Conservation (phyloP, 345 rosid species). For the Dimocarpus longan region DNA sequence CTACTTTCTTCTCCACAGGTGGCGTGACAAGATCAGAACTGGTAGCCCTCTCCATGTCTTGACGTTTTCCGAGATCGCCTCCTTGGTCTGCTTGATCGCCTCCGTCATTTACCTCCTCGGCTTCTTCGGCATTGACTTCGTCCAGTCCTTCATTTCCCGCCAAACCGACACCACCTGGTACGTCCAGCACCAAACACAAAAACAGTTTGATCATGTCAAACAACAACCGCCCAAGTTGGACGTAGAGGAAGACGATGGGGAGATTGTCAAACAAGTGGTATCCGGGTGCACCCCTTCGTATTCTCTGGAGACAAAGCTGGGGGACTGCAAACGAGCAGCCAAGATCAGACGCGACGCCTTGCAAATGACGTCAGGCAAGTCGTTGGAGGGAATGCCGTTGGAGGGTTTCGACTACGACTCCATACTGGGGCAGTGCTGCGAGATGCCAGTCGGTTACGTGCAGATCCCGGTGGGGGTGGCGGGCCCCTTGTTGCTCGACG, state of each 20-base stretch:
- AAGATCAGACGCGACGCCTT: conserved; percentile 45
- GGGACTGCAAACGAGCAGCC: conserved; percentile 48
- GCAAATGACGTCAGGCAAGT: conserved; percentile 43
- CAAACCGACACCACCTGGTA: conserved; percentile 19
- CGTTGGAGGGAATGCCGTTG: conserved; percentile 45
- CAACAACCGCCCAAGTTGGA: background rate
- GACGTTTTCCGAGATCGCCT: conserved; percentile 40
- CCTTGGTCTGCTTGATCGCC: conserved; percentile 34
- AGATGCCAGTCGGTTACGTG: conserved; percentile 58
- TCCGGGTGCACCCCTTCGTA: conserved; percentile 39
- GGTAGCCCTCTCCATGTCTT: conserved; percentile 41
- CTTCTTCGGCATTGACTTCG: conserved; percentile 34
- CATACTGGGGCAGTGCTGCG: conserved; percentile 59
- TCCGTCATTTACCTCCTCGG: conserved; percentile 41
- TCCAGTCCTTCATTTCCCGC: conserved; percentile 27
- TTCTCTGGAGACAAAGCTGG: conserved; percentile 46
- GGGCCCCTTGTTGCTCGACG: conserved; percentile 54
- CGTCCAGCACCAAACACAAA: background rate
- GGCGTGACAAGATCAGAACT: conserved; percentile 50
- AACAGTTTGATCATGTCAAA: background rate
- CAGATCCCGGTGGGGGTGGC: conserved; percentile 69
- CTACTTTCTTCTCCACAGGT: conserved; percentile 53
- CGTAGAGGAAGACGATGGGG: conserved; percentile 35
- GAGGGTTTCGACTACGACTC: conserved; percentile 55
- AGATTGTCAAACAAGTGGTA: conserved; percentile 35